phyloP scores from a whole-genome alignment of 2,329 filamentous ascomycete genomes.

The Sarocladium brachiariae region DNA sequence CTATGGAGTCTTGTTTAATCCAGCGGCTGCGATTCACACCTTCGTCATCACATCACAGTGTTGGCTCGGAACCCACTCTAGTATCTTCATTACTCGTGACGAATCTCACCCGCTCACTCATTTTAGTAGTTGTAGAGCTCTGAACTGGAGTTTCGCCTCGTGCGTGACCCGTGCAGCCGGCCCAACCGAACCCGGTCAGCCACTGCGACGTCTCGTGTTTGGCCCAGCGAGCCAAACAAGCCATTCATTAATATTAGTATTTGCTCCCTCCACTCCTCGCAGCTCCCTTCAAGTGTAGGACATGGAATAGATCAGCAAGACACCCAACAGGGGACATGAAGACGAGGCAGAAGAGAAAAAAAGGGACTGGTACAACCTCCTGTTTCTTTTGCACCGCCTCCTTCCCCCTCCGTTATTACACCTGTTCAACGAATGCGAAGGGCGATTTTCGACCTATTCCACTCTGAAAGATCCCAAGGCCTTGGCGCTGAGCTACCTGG shows the following conservation, averaged over 20 bases:
- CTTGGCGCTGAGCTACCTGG: constrained; percentile 1
- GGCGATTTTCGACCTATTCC: no score
- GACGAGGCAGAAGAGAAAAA: neutral
- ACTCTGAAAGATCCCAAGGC: neutral
- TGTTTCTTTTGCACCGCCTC: constrained; percentile 2
- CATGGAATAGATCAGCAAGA: constrained; percentile 1
- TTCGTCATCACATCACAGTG: neutral
- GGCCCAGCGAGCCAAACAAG: neutral
- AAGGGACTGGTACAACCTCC: no score
- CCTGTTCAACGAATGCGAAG: no score
- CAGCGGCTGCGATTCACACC: neutral
- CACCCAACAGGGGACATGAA: neutral
- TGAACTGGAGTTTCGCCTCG: neutral
- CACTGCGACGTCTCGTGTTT: constrained; percentile 9
- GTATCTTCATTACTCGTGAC: no score
- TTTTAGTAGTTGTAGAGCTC: no score
- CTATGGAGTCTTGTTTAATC: no score
- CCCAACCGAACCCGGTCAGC: constrained; percentile 1
- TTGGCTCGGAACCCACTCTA: no score
- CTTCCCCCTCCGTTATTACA: no score
- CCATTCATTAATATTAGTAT: no score
- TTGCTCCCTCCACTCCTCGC: no score
- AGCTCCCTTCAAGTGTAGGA: no score
- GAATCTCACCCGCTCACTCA: no score
- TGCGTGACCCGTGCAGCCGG: neutral